phyloP scores from a whole-genome alignment of 1,284 basidiomycete genomes.

The Apiotrichum sp. region DNA sequence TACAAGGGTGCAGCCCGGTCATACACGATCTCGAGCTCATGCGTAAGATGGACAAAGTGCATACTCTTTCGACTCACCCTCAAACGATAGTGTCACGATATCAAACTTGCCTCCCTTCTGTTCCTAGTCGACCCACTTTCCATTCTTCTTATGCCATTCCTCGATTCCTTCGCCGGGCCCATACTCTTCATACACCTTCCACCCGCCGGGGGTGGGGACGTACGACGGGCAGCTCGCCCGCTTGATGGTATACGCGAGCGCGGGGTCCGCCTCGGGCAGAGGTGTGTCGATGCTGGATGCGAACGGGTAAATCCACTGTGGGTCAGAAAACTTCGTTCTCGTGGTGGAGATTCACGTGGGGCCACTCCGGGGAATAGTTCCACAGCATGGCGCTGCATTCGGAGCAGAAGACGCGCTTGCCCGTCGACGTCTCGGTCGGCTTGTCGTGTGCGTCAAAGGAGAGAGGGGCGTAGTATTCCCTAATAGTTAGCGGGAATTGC shows the following conservation, averaged over 20 bases:
- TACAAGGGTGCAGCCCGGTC: no score
- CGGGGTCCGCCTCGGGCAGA: slow-evolving; percentile 34
- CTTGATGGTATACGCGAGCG: slow-evolving; percentile 29
- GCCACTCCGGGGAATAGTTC: slow-evolving; percentile 43
- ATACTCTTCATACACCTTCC: slow-evolving; percentile 28
- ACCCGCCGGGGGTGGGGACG: slow-evolving; percentile 37
- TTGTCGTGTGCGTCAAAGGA: slow-evolving; percentile 39
- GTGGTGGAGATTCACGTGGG: slow-evolving; percentile 24
- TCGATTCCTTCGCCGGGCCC: slow-evolving; percentile 38
- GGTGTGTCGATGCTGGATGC: slow-evolving; percentile 43
- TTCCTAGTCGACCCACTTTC: no score
- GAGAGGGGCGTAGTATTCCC: slow-evolving; percentile 35
- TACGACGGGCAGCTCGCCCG: slow-evolving; percentile 34
- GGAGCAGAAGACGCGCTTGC: slow-evolving; percentile 39
- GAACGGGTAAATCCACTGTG: slow-evolving; percentile 47
- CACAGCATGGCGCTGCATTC: slow-evolving; percentile 45
- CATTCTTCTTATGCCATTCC: slow-evolving; percentile 36
- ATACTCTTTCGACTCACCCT: no score
- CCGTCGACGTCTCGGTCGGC: slow-evolving; percentile 24
- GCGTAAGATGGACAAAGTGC: no score
- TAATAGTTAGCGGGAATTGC: slow-evolving; percentile 4
- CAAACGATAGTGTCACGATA: no score
- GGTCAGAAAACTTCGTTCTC: not conserved
- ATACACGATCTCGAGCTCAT: no score
- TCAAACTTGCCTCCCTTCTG: no score